Evolutionary conservation across 257 asterid species (phyloP).

Genomic region (Knoxia roxburghii): DNA sequence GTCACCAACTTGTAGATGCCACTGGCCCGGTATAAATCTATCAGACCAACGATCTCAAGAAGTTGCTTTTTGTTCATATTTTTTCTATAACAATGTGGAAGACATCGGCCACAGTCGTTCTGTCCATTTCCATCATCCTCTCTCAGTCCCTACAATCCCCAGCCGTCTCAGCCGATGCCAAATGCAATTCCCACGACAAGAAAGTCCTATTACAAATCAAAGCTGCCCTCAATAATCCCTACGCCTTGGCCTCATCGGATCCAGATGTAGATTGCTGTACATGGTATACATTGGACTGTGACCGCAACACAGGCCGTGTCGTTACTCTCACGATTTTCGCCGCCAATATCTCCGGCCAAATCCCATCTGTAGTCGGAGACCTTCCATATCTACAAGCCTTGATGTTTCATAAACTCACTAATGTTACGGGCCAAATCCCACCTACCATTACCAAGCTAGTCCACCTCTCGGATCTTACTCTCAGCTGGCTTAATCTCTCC

Average conservation of each 20-base stretch:
- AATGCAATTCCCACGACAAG: conserved; percentile 58
- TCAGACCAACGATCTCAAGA: too few species aligned
- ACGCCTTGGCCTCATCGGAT: conserved; percentile 45
- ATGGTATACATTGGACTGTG: conserved; percentile 42
- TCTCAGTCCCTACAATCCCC: conserved; percentile 4
- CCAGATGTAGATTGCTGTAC: conserved; percentile 51
- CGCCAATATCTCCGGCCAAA: conserved; percentile 39
- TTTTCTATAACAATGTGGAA: too few species aligned
- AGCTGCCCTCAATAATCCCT: conserved; percentile 41
- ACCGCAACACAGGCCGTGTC: conserved; percentile 40
- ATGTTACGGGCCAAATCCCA: conserved; percentile 47
- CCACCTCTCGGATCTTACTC: conserved; percentile 20
- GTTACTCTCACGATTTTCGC: conserved; percentile 20
- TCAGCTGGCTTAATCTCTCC: conserved; percentile 21
- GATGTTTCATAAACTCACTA: conserved; percentile 23
- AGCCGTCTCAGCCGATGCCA: conserved; percentile 12
- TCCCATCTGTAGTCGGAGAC: conserved; percentile 45
- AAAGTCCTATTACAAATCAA: conserved; percentile 47
- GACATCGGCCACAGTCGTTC: too few species aligned
- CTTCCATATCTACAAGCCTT: conserved; percentile 31
- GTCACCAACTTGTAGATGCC: too few species aligned
- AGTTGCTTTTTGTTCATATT: too few species aligned
- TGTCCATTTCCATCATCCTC: conserved; percentile 12
- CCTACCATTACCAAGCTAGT: conserved; percentile 33
- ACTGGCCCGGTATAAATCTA: too few species aligned